Conservation (phyloP, 495 filamentous ascomycete genomes). For the Tuber umbilicatum region DNA sequence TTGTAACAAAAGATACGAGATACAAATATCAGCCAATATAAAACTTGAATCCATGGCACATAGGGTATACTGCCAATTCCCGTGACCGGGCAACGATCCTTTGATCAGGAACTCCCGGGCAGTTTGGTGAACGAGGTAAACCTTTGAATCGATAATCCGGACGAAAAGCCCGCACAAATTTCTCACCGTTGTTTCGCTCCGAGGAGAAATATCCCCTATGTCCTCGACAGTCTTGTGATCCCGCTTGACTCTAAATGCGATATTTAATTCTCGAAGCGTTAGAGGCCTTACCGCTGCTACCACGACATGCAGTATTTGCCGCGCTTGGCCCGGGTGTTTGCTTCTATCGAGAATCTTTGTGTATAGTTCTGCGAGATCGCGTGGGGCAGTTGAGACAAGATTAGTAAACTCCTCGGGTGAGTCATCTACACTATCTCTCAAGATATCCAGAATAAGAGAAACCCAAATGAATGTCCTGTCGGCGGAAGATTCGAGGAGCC, state of each 20-base stretch:
- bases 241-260: conserved; percentile 43
- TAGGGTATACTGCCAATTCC: no score
- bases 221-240: conserved; percentile 33
- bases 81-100: no score
- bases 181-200: no score
- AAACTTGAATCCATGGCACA: no score
- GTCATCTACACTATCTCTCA: conserved; percentile 5
- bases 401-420: conserved; percentile 32
- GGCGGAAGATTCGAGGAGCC: no score
- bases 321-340: conserved; percentile 14
- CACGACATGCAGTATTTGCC: conserved; percentile 44
- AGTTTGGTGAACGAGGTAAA: conserved; percentile 39
- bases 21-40: no score
- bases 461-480: no score
- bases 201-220: conserved; percentile 46
- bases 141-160: no score
- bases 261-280: conserved; percentile 43
- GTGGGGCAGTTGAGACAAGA: conserved; percentile 34
- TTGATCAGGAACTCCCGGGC: conserved; percentile 19
- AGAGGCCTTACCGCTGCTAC: conserved; percentile 43
- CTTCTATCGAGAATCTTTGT: conserved; percentile 40
- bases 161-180: no score
- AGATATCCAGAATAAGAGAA: conserved; percentile 28
- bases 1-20: no score
- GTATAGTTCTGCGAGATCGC: no score